Percentiles rank a stretch among this genome's conserved stretches.
Evolutionary conservation across 2,329 filamentous ascomycete genomes (phyloP).

Genomic region (Mariannaea elegans): DNA sequence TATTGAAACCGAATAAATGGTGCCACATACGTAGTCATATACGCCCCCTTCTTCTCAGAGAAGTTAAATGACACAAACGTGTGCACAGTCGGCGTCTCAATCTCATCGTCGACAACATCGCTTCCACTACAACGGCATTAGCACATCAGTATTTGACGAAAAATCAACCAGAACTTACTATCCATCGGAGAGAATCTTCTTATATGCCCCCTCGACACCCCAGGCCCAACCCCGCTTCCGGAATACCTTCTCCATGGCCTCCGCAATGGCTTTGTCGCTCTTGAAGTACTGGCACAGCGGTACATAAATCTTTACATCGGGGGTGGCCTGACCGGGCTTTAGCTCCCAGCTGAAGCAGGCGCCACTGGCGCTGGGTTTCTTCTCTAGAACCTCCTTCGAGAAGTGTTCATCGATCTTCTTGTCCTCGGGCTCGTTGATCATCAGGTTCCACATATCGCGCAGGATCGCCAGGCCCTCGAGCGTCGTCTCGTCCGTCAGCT

Average conservation of each 20-base stretch:
- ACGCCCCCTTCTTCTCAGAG: conserved; percentile 21
- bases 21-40: conserved; percentile 26
- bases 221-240: conserved; percentile 25
- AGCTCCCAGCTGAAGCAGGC: conserved; percentile 41
- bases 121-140: conserved; percentile 10
- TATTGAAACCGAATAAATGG: conserved; percentile 23
- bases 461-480: conserved; percentile 34
- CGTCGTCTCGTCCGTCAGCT: conserved; percentile 29
- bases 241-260: conserved; percentile 24
- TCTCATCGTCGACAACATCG: conserved; percentile 8
- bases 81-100: conserved; percentile 15
- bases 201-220: conserved; percentile 23
- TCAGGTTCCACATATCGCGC: conserved; percentile 36
- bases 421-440: conserved; percentile 36
- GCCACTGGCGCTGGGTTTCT: conserved; percentile 29
- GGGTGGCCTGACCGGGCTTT: conserved; percentile 30
- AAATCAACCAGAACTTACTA: conserved; percentile 7
- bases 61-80: conserved; percentile 26
- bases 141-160: neutral
- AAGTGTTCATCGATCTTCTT: conserved; percentile 16
- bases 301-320: conserved; percentile 40
- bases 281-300: conserved; percentile 37
- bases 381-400: conserved; percentile 21
- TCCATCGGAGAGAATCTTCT: conserved; percentile 20
- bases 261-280: conserved; percentile 18